A percentile compares a stretch with the other conserved stretches of the same genome.
phyloP scores from a whole-genome alignment of 1,284 basidiomycete genomes.

The Sporisorium exsertum region DNA sequence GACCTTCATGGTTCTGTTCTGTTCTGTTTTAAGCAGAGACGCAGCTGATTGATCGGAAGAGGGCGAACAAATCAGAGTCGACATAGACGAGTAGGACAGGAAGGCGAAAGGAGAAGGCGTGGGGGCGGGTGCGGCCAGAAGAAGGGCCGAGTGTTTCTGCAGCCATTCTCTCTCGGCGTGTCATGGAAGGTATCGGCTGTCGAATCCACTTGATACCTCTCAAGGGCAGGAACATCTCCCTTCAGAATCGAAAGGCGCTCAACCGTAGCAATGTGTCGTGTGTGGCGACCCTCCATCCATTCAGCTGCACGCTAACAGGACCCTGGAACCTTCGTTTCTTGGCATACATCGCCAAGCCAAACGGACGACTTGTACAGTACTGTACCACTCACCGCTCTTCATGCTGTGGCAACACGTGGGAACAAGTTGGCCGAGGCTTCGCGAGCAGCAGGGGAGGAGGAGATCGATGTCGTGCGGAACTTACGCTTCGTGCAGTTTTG shows the following conservation, averaged over 20 bases:
- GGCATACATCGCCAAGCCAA: constrained; percentile 5
- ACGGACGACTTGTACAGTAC: constrained; percentile 13
- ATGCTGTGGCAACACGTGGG: neutral
- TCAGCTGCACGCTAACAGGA: too few relatives aligned
- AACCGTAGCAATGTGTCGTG: constrained; percentile 5
- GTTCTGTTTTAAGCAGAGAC: neutral
- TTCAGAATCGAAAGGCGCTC: neutral
- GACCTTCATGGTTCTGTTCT: neutral
- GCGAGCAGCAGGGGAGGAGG: too few relatives aligned
- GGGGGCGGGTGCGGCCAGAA: too few relatives aligned
- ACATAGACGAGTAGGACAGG: too few relatives aligned
- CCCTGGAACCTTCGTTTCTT: neutral
- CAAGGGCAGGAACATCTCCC: too few relatives aligned
- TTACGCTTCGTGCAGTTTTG: constrained; percentile 7
- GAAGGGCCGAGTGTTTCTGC: too few relatives aligned
- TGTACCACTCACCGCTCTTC: neutral
- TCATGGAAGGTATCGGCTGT: neutral
- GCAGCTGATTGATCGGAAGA: too few relatives aligned
- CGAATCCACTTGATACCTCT: too few relatives aligned
- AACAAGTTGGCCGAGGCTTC: neutral
- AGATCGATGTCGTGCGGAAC: constrained; percentile 15
- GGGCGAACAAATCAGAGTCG: too few relatives aligned
- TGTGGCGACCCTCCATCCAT: constrained; percentile 6
- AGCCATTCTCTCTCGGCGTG: too few relatives aligned
- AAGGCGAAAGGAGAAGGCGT: too few relatives aligned